Conservation (phyloP, 805 yeast genomes). For the Candida manassasensis region DNA sequence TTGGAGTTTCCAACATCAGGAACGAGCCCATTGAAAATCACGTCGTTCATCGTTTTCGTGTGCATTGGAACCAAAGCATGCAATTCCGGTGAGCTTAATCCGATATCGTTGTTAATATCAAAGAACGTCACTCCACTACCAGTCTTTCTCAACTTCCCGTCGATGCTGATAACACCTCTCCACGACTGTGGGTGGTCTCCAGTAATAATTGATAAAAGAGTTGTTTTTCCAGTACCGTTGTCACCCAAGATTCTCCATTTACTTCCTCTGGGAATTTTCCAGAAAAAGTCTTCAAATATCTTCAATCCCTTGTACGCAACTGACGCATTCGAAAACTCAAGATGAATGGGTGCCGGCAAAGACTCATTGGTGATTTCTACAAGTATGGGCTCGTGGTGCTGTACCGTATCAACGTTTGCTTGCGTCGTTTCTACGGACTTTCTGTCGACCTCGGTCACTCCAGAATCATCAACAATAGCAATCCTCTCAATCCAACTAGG, state of each 20-base stretch:
- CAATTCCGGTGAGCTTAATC: slow-evolving; percentile 87
- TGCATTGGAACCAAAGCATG: slow-evolving; percentile 75
- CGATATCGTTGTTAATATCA: slow-evolving; percentile 72
- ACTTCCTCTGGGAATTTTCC: slow-evolving; percentile 68
- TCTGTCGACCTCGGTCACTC: slow-evolving; percentile 27
- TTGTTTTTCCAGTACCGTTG: slow-evolving; percentile 93
- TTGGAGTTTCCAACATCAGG: slow-evolving; percentile 52
- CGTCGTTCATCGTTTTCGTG: slow-evolving; percentile 45
- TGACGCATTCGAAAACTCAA: slow-evolving; percentile 55
- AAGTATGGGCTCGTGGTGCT: slow-evolving; percentile 7
- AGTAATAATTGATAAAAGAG: slow-evolving; percentile 75
- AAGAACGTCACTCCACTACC: slow-evolving; percentile 73
- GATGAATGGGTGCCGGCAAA: slow-evolving; percentile 13
- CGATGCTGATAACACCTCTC: slow-evolving; percentile 61
- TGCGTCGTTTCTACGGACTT: not conserved
- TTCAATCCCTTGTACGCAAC: slow-evolving; percentile 62
- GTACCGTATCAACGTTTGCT: slow-evolving; percentile 9
- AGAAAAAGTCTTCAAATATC: slow-evolving; percentile 54
- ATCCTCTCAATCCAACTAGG: slow-evolving; percentile 81
- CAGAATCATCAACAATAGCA: slow-evolving; percentile 55
- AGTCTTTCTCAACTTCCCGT: slow-evolving; percentile 64
- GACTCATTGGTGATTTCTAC: slow-evolving; percentile 6
- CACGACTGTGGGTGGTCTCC: slow-evolving; percentile 98
- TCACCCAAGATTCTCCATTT: slow-evolving; percentile 87
- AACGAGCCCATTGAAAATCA: slow-evolving; percentile 68